Evolutionary conservation across 495 filamentous ascomycete genomes (phyloP), one percentile per base, ranked within the genome.

Genomic region (Annulohypoxylon nitens): DNA sequence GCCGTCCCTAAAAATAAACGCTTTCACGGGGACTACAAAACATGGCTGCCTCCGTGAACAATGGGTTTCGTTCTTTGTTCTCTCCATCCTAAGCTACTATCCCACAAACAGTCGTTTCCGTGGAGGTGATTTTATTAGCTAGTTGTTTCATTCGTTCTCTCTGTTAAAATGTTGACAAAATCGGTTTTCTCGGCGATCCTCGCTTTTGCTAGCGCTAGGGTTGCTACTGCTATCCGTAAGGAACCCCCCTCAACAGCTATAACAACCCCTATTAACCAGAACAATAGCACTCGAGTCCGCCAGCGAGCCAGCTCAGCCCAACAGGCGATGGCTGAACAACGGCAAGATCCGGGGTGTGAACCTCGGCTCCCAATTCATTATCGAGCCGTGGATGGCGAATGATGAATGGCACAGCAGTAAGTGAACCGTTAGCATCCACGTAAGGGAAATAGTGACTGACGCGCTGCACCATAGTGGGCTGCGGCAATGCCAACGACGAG

Each of bases 331-430:
- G 81, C 72, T 81, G 4, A 80, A 80, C 0, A 18, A 74, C 8
- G 66, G 78, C 68, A 89, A 89, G 75, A 84, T 92, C 54, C 85
- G 88, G 0, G 88, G 89, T 16, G 89, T 91, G 7, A 89, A 90
- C 64, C 80, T 91, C 4, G 88, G 89, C 36, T 86, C 86, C 7
- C 80, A 86, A 7, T 90, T 90, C 70, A 79, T 89, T 36, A 80
- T 90, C 61, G 88, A 90, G 75, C 86, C 87, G 1, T 90, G 88
- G 88, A 86, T 90, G 75, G 83, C 83, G 10, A 59, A 69, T 6
- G 78, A 76, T 16, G 82, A 82, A 55, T 91, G 88, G 87, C 71
- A 11, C 14, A 77, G 59, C 43, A 78, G 70, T 73, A 73, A 64
- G 70, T 55, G 6, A 55, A 18, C n/a, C 36, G 23, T 18, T 14